A percentile compares a stretch with the other conserved stretches of the same genome.
These are phyloP conservation scores for Hyphopichia fennica DNA, from an alignment of 1,139 yeast species.

Conservation along the genomic window DNA sequence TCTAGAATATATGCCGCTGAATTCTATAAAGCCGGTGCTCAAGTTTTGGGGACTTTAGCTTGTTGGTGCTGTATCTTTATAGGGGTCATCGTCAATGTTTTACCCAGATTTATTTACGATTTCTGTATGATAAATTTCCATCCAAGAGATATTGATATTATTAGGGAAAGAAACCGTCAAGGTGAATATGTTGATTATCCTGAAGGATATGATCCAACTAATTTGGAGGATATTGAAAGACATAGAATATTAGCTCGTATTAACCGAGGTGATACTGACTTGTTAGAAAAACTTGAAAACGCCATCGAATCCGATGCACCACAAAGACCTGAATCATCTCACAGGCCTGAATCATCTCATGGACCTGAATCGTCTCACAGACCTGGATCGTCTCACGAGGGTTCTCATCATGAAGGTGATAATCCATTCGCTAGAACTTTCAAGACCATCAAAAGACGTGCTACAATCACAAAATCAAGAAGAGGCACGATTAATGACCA, in stretches of 20 bases:
- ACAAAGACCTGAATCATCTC: no score
- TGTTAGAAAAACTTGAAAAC: conserved; percentile 34
- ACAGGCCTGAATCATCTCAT: no score
- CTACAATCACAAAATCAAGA: conserved; percentile 26
- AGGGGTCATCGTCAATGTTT: conserved; percentile 45
- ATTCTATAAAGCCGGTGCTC: conserved; percentile 57
- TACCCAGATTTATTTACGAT: conserved; percentile 56
- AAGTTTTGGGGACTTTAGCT: conserved; percentile 50
- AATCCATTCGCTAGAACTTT: conserved; percentile 34
- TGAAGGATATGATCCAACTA: conserved; percentile 60
- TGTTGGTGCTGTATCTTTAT: conserved; percentile 55
- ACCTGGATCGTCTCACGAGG: background rate
- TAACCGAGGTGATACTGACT: conserved; percentile 34
- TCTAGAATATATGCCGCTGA: conserved; percentile 41
- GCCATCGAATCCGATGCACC: conserved; percentile 8
- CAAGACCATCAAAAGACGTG: conserved; percentile 30
- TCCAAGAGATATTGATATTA: conserved; percentile 57
- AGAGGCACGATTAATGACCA: conserved; percentile 32
- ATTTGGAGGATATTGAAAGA: conserved; percentile 44
- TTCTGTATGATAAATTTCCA: conserved; percentile 44
- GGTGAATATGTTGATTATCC: conserved; percentile 54
- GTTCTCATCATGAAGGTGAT: conserved; percentile 7
- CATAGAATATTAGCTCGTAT: conserved; percentile 39
- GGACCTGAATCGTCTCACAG: background rate
- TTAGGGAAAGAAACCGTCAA: conserved; percentile 47